Conservation (phyloP, 2,329 filamentous ascomycete genomes). For the Parascedosporium putredinis region DNA sequence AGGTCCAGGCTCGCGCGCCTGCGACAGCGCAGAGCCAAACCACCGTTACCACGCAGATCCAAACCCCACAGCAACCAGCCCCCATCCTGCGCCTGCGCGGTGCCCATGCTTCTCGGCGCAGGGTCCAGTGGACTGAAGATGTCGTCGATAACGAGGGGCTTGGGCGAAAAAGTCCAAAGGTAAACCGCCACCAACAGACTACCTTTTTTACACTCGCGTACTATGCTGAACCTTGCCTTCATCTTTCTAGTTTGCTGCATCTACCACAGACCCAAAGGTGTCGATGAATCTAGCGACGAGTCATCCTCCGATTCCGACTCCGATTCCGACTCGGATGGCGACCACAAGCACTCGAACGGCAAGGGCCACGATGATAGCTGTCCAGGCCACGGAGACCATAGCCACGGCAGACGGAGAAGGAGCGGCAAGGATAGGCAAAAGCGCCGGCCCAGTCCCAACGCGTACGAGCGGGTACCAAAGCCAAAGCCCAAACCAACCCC, state of each 20-base stretch:
- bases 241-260: conserved; percentile 94
- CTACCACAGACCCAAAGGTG: conserved; percentile 75
- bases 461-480: conserved; percentile 61
- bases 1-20: not conserved
- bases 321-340: conserved; percentile 27
- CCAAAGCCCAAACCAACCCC: conserved; percentile 2
- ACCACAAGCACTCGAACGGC: conserved; percentile 16
- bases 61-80: not conserved
- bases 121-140: conserved; percentile 85
- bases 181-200: too few species aligned
- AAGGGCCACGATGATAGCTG: conserved; percentile 27
- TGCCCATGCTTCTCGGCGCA: conserved; percentile 38
- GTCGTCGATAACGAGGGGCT: conserved; percentile 94
- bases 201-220: too few species aligned
- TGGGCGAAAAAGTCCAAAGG: conserved; percentile 90
- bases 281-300: conserved; percentile 72
- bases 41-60: not conserved
- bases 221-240: too few species aligned
- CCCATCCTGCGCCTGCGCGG: conserved; percentile 42
- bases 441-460: conserved; percentile 60
- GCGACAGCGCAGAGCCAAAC: conserved; percentile 5
- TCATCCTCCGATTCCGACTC: conserved; percentile 43
- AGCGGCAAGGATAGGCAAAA: conserved; percentile 28
- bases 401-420: conserved; percentile 19
- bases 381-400: conserved; percentile 23